Conservation (phyloP, 2,329 filamentous ascomycete genomes). For the Aureobasidium namibiae region DNA sequence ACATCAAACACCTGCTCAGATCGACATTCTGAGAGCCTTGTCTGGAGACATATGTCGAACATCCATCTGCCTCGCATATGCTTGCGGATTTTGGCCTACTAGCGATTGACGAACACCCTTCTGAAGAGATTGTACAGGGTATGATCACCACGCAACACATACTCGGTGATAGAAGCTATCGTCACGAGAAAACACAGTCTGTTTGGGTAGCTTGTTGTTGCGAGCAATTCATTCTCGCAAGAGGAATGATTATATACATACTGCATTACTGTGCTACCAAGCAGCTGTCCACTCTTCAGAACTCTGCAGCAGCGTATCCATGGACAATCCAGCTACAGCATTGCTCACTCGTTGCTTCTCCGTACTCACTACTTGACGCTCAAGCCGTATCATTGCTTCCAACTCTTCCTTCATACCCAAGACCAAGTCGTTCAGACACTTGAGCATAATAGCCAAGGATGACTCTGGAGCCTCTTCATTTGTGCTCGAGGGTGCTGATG, state of each 20-base stretch:
- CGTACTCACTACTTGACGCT: slow-evolving; percentile 4
- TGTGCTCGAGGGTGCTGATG: background rate
- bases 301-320: background rate
- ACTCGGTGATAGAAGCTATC: no score
- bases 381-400: slow-evolving; percentile 6
- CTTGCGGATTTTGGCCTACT: background rate
- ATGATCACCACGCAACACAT: no score
- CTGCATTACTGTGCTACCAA: background rate
- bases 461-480: background rate
- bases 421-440: background rate
- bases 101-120: no score
- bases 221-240: no score
- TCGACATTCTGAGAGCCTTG: background rate
- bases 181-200: no score
- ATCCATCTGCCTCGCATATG: background rate
- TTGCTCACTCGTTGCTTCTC: slow-evolving; percentile 4
- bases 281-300: slow-evolving; percentile 5
- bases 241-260: background rate
- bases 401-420: slow-evolving; percentile 9
- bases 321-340: slow-evolving; percentile 34
- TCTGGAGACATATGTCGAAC: background rate
- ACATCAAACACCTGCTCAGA: background rate
- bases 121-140: no score
- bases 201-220: no score
- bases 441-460: background rate